A percentile compares a stretch with the other conserved stretches of the same genome.
Evolutionary conservation across 1,284 basidiomycete genomes (phyloP).

Genomic region (Afroboletus lepidellus): DNA sequence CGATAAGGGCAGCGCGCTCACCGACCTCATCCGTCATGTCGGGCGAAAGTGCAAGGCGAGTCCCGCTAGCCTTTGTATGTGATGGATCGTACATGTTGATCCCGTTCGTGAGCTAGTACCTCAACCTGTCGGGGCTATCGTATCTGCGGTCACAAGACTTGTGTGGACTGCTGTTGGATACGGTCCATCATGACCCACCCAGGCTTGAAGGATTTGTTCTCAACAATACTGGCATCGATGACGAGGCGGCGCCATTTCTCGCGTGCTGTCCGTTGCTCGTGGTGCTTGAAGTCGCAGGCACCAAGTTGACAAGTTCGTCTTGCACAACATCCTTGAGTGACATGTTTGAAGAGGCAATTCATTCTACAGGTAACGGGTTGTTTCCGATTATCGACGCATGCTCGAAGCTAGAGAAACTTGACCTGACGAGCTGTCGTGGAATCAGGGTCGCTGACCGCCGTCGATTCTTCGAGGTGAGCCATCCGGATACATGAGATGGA

Average conservation of each 20-base stretch:
- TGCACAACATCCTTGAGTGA: background rate
- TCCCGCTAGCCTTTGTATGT: background rate
- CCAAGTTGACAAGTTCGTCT: constrained; percentile 55
- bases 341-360: background rate
- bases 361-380: constrained; percentile 48
- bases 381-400: constrained; percentile 61
- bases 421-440: constrained; percentile 67
- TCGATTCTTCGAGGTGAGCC: constrained; percentile 61
- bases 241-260: constrained; percentile 52
- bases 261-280: constrained; percentile 48
- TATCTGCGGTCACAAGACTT: constrained; percentile 54
- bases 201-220: constrained; percentile 50
- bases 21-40: constrained; percentile 48
- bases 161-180: constrained; percentile 43
- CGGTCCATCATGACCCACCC: constrained; percentile 32
- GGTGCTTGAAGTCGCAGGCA: constrained; percentile 53
- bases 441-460: constrained; percentile 57
- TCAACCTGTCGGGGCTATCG: constrained; percentile 58
- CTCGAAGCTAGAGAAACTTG: constrained; percentile 46
- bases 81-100: background rate
- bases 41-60: constrained; percentile 60
- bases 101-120: constrained; percentile 34
- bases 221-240: constrained; percentile 61
- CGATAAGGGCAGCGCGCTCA: constrained; percentile 38
- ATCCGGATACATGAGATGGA: too few relatives aligned